Evolutionary conservation across 2,329 filamentous ascomycete species (phyloP).

Genomic region (Ilyonectria mors-panacis): DNA sequence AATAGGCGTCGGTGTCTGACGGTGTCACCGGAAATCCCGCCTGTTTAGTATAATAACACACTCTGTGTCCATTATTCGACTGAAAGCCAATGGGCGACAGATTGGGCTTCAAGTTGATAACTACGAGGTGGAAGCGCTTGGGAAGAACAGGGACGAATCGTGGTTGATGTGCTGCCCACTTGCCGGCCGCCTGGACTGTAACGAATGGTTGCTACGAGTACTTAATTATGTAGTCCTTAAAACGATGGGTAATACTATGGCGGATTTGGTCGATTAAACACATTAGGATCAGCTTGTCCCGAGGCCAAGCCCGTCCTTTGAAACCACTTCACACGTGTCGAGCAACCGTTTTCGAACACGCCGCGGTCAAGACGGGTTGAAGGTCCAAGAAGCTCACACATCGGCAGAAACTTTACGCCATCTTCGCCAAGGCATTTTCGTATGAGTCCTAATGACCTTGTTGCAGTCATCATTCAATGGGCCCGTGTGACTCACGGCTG

Average conservation of each 20-base stretch:
- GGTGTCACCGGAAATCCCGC: not conserved
- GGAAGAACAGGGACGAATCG: no score
- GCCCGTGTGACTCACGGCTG: constrained; percentile 22
- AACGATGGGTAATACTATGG: not conserved
- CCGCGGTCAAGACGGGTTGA: no score
- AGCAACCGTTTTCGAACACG: no score
- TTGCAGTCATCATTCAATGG: not conserved
- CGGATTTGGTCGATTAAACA: not conserved
- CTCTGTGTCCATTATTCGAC: no score
- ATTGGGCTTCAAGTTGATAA: no score
- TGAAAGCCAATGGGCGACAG: no score
- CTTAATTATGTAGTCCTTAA: not conserved
- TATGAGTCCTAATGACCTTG: not conserved
- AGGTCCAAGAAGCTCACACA: no score
- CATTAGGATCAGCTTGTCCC: not conserved
- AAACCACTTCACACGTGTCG: no score
- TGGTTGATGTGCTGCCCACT: not conserved
- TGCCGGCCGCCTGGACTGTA: no score
- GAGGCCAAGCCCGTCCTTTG: not conserved
- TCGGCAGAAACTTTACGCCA: no score
- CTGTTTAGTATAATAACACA: not conserved
- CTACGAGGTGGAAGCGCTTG: no score
- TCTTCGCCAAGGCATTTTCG: not conserved
- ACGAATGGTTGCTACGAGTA: not conserved
- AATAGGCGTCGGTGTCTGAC: not conserved